Evolutionary conservation across 2,329 filamentous ascomycete genomes (phyloP), one percentile per base, ranked within the genome.

Genomic region (Aureobasidium musti): DNA sequence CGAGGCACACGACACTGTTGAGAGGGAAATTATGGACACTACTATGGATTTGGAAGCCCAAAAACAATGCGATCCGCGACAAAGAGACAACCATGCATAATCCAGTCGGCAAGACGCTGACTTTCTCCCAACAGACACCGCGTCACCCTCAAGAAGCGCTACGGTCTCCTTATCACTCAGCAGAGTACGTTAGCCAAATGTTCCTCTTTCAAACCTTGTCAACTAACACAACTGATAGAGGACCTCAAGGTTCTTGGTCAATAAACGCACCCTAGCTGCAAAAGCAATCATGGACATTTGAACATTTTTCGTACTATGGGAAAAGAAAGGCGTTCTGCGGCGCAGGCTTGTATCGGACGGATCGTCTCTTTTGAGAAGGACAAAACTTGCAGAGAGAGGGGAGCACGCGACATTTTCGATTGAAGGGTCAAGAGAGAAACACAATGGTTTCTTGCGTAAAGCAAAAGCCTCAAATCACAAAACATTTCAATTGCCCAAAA

Each of bases 81-180:
- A 26, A 13, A 26, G 26, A 50, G n/a, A 54, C 37, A 53, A 49
- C 8, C 13, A 8, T 17, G 23, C 43, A 26, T 33, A 30, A n/a
- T 23, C 59, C 52, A 26, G 23, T 49, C 26, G 2, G 23, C 17
- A 37, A 35, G 45, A 35, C 43, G 35, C 52, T 65, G 61, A 67
- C 43, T 39, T 26, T 19, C 19, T 26, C 21, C n/a, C 2, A 35
- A 47, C 65, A 91, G 92, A 77, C 94, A 98, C 82, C 88, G 95
- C 73, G 92, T 98, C 59, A 96, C 92, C 23, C 85, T 98, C 75
- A 97, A 97, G 89, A 92, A 91, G 83, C 86, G 95, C 76, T 98
- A 96, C 77, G 89, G 89, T 57, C 84, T 97, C 70, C 87, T 98
- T 69, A 82, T 97, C 78, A 95, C 91, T 64, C 91, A 96, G 84